Evolutionary conservation across 345 rosid genomes (phyloP).

Genomic region (Camelina sativa): DNA sequence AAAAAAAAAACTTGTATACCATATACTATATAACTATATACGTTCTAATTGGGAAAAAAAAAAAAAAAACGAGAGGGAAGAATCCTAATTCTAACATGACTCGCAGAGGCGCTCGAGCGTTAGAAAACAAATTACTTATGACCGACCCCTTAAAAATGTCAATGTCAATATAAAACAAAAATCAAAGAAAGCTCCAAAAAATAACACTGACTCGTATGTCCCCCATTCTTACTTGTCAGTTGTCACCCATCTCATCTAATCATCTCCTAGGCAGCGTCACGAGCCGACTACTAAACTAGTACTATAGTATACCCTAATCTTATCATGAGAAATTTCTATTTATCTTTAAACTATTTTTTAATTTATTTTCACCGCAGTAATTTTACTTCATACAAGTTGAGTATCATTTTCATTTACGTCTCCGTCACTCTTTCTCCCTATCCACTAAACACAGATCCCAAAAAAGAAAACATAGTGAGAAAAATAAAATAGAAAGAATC

Average conservation of each 20-base stretch:
- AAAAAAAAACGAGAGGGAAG: not conserved
- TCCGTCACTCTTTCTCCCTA: conserved; percentile 31
- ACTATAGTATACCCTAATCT: conserved; percentile 5
- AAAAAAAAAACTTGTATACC: not conserved
- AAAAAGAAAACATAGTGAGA: not conserved
- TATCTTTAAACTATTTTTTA: not conserved
- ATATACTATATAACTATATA: no score
- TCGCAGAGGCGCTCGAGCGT: not conserved
- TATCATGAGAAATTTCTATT: conserved; percentile 5
- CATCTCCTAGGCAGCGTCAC: conserved; percentile 43
- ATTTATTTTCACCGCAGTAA: conserved; percentile 14
- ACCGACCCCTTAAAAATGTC: not conserved
- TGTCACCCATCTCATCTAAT: conserved; percentile 36
- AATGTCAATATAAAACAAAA: not conserved
- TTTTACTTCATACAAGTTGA: not conserved
- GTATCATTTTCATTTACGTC: conserved; percentile 39
- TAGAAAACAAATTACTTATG: not conserved
- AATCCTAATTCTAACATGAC: not conserved
- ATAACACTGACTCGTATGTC: conserved; percentile 39
- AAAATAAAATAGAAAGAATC: not conserved
- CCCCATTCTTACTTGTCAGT: conserved; percentile 44
- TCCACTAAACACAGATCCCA: conserved; percentile 43
- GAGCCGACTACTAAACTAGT: conserved; percentile 33
- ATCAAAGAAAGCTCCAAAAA: not conserved
- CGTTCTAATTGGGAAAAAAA: not conserved